Percentiles rank a stretch among this genome's conserved stretches.
phyloP scores from a whole-genome alignment of 768 basidiomycete genomes.

The Russula sp. region DNA sequence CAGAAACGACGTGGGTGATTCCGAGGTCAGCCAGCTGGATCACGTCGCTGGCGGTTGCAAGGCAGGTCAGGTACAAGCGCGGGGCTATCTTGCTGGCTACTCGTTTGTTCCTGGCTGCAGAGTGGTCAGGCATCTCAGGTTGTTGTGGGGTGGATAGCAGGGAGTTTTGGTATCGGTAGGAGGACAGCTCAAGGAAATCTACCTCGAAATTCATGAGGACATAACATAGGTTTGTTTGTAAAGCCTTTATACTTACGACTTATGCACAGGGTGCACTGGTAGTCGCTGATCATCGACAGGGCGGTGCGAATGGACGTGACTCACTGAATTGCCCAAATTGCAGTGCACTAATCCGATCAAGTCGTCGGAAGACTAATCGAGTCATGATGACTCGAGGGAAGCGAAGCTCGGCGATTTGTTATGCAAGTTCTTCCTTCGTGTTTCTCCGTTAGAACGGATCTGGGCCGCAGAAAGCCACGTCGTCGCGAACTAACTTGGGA shows the following conservation, averaged over 20 bases:
- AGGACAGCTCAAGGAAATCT: neutral
- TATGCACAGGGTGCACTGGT: too few relatives aligned
- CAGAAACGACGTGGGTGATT: slow-evolving; percentile 69
- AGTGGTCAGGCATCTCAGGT: neutral
- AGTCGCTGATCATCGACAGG: neutral
- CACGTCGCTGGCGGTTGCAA: slow-evolving; percentile 46
- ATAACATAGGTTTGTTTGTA: too few relatives aligned
- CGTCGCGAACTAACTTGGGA: too few relatives aligned
- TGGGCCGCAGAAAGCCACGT: too few relatives aligned
- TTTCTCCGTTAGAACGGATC: too few relatives aligned
- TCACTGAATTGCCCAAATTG: too few relatives aligned
- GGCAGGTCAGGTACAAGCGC: slow-evolving; percentile 60
- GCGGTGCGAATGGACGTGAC: too few relatives aligned
- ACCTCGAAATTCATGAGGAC: slow-evolving; percentile 1
- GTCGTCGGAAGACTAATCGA: neutral
- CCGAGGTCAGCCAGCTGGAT: slow-evolving; percentile 48
- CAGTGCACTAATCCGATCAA: too few relatives aligned
- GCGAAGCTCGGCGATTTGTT: neutral
- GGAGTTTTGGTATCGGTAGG: neutral
- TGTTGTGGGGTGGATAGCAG: neutral
- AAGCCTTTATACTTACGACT: neutral
- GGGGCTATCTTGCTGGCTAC: slow-evolving; percentile 35
- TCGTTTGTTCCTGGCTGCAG: slow-evolving; percentile 7
- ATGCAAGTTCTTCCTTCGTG: too few relatives aligned
- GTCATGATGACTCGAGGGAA: slow-evolving; percentile 4